A percentile compares a stretch with the other conserved stretches of the same genome.
phyloP scores from a whole-genome alignment of 192 early-diverging fungal genomes.

The Phlyctochytrium arcticum region DNA sequence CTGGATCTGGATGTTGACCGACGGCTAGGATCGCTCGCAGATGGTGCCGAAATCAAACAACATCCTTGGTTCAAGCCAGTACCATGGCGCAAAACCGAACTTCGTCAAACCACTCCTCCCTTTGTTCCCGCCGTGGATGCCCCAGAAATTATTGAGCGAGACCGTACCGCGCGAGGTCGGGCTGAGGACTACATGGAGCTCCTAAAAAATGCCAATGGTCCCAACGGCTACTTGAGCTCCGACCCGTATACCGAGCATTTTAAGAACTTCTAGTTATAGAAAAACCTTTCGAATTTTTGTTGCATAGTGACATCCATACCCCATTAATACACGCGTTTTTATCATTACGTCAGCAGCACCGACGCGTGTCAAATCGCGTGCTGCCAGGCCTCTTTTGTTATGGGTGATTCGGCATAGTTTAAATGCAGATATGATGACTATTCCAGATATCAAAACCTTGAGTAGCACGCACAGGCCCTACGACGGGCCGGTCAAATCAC shows the following conservation, averaged over 20 bases:
- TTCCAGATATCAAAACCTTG: too few relatives aligned
- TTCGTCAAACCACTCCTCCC: constrained; percentile 35
- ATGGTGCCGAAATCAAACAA: constrained; percentile 56
- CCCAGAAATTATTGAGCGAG: constrained; percentile 42
- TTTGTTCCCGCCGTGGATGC: constrained; percentile 40
- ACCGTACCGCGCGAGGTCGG: constrained; percentile 25
- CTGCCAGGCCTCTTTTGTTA: too few relatives aligned
- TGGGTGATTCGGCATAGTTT: too few relatives aligned
- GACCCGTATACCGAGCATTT: constrained; percentile 30
- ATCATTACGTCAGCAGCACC: too few relatives aligned
- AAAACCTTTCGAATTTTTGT: too few relatives aligned
- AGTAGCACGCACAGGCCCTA: too few relatives aligned
- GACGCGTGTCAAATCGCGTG: too few relatives aligned
- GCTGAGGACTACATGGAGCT: constrained; percentile 33
- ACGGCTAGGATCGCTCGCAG: constrained; percentile 30
- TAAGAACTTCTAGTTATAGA: constrained; percentile 36
- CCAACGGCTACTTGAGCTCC: constrained; percentile 2
- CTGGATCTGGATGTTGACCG: constrained; percentile 38
- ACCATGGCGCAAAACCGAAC: constrained; percentile 50
- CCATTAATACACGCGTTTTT: too few relatives aligned
- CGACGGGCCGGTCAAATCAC: too few relatives aligned
- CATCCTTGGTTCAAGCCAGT: constrained; percentile 66
- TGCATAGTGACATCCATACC: too few relatives aligned
- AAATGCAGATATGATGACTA: too few relatives aligned
- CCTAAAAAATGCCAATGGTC: constrained; percentile 14